These are phyloP conservation scores for Haematococcus sp. DNA, from an alignment of 139 green algal genomes.

Conservation along the genomic window DNA sequence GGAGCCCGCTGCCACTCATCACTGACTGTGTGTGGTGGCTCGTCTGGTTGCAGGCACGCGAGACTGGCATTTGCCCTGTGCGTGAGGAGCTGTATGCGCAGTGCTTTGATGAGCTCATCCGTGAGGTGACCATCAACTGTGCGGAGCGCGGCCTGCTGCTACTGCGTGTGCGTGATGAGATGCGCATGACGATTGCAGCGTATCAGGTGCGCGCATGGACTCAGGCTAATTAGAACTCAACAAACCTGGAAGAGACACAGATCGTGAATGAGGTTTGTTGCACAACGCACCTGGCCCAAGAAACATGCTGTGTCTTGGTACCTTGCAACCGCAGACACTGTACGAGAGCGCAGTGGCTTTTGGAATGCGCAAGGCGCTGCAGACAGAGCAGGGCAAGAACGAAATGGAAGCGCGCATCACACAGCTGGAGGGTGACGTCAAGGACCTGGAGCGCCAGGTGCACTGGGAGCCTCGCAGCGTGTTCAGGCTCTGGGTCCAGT, in stretches of 20 bases:
- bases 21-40: no score
- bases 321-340: conserved; percentile 61
- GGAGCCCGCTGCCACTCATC: neutral
- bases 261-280: no score
- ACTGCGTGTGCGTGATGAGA: conserved; percentile 80
- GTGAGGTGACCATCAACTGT: conserved; percentile 84
- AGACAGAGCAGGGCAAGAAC: conserved; percentile 80
- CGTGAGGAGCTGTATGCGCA: conserved; percentile 89
- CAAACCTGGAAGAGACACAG: no score
- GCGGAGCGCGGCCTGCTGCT: conserved; percentile 81
- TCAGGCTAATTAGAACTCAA: no score
- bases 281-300: no score
- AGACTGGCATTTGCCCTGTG: conserved; percentile 88
- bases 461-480: neutral
- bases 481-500: no score
- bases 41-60: conserved; percentile 58
- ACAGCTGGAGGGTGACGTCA: conserved; percentile 61
- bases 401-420: conserved; percentile 78
- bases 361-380: conserved; percentile 84
- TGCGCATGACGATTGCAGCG: conserved; percentile 79
- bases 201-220: conserved; percentile 72
- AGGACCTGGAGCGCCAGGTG: conserved; percentile 77
- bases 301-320: no score
- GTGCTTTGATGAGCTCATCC: conserved; percentile 80
- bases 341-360: conserved; percentile 85